phyloP scores from a whole-genome alignment of 345 rosid genomes.

The Erucastrum elatum region DNA sequence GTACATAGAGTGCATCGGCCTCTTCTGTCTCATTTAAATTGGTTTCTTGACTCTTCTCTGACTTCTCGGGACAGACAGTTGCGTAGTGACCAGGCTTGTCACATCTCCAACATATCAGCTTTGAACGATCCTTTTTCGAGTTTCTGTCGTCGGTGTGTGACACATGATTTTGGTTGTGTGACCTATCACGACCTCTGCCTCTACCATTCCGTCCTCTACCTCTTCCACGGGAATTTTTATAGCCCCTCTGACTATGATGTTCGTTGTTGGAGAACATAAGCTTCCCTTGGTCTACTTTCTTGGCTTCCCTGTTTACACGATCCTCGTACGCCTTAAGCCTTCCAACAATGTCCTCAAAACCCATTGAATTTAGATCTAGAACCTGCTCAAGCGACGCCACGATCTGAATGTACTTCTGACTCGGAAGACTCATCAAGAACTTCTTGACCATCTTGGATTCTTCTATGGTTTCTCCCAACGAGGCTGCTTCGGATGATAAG shows the following conservation, averaged over 20 bases:
- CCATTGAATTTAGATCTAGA: background rate
- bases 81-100: background rate
- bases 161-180: background rate
- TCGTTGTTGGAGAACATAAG: background rate
- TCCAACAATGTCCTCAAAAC: background rate
- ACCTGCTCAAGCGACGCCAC: background rate
- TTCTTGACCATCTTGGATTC: background rate
- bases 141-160: background rate
- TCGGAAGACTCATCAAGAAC: background rate
- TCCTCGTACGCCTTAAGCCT: background rate
- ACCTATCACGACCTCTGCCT: background rate
- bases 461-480: background rate
- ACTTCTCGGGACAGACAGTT: background rate
- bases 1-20: too few species aligned
- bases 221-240: background rate
- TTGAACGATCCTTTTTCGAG: background rate
- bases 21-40: background rate
- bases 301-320: background rate
- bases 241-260: background rate
- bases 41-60: background rate
- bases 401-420: background rate
- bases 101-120: background rate
- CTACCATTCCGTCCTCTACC: background rate
- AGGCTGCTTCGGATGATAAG: background rate
- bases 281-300: background rate